Percentiles rank a stretch among this genome's conserved stretches.
Conservation (phyloP, 495 filamentous ascomycete species). For the Alectoria sarmentosa region DNA sequence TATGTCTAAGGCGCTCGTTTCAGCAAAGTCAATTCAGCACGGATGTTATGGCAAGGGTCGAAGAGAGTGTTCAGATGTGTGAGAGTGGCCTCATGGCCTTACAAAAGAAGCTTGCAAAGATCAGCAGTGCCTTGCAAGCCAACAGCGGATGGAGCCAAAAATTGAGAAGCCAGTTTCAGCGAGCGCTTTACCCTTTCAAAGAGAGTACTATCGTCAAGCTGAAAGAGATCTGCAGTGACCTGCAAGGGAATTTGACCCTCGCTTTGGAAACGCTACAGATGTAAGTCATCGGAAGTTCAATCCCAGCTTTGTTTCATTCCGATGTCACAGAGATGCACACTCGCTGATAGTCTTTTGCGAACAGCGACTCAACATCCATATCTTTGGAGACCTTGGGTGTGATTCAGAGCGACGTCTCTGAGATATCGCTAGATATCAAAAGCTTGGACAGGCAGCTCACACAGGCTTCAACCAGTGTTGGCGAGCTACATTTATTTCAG, state of each 20-base stretch:
- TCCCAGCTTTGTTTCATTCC: background rate
- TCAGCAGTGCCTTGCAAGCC: constrained; percentile 1
- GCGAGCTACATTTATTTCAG: background rate
- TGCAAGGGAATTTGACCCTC: constrained; percentile 13
- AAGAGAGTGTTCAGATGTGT: constrained; percentile 16
- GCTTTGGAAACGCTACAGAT: constrained; percentile 19
- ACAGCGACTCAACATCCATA: background rate
- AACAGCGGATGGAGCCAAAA: constrained; percentile 1
- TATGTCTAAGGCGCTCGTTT: constrained; percentile 13
- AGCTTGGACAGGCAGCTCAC: background rate
- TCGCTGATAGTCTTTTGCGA: background rate
- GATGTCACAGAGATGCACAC: background rate
- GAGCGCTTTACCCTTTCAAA: constrained; percentile 18
- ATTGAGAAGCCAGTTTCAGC: constrained; percentile 4
- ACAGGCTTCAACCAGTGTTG: background rate
- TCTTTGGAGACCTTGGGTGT: background rate
- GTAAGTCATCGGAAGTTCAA: background rate
- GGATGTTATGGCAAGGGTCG: constrained; percentile 14
- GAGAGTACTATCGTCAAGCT: constrained; percentile 21
- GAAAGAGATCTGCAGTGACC: constrained; percentile 15
- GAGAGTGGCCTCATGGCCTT: constrained; percentile 7
- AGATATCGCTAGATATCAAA: constrained; percentile 2
- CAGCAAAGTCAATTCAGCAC: background rate
- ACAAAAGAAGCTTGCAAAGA: constrained; percentile 22
- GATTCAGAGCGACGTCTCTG: background rate